phyloP scores from a whole-genome alignment of 108 stramenopile genomes.

The Schizochytrium sp. region DNA sequence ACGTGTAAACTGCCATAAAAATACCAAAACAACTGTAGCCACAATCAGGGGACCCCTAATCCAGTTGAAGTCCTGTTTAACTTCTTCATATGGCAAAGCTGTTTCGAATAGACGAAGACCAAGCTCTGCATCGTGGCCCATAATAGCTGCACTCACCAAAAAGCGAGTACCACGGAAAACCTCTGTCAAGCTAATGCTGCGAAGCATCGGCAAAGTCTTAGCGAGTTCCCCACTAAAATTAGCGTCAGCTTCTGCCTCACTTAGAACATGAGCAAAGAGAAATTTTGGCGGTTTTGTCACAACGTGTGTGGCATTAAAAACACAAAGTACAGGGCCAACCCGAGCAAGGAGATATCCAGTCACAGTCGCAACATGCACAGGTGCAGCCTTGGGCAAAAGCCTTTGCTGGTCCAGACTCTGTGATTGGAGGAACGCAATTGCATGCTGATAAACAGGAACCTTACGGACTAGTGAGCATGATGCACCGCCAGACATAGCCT shows the following conservation, averaged over 20 bases:
- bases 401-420: neutral
- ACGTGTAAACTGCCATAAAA: slow-evolving; percentile 7
- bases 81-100: slow-evolving; percentile 33
- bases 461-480: neutral
- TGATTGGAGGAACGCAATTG: neutral
- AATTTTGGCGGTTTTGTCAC: neutral
- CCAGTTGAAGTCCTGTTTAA: slow-evolving; percentile 13
- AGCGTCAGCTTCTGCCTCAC: neutral
- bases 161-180: neutral
- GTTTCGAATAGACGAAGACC: neutral
- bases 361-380: slow-evolving; percentile 28
- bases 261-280: neutral
- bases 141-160: neutral
- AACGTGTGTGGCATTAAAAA: slow-evolving; percentile 24
- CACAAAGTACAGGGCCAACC: neutral
- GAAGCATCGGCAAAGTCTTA: neutral
- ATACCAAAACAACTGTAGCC: neutral
- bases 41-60: slow-evolving; percentile 26
- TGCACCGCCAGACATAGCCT: neutral
- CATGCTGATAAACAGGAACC: slow-evolving; percentile 40
- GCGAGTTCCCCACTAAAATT: neutral
- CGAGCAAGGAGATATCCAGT: slow-evolving; percentile 49
- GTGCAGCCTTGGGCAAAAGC: neutral
- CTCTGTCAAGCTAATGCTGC: neutral
- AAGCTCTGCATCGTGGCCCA: neutral